Conservation (phyloP, 2,329 filamentous ascomycete genomes). For the Neophaeococcomyces aloes region DNA sequence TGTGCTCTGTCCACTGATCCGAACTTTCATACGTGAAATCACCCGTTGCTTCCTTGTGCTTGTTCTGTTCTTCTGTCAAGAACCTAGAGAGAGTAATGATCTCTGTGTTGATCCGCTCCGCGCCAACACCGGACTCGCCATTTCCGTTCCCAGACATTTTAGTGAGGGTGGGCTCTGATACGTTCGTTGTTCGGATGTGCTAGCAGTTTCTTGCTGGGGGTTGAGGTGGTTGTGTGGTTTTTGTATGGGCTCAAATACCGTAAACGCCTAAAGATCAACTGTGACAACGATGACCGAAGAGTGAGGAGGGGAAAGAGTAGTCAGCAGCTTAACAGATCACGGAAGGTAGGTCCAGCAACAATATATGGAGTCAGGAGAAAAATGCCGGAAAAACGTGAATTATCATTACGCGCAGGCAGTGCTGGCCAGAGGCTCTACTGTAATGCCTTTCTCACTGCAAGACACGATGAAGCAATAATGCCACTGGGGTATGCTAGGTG, state of each 20-base stretch:
- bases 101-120: slow-evolving; percentile 84
- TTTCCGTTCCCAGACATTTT: slow-evolving; percentile 25
- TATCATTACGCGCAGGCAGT: neutral
- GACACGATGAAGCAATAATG: neutral
- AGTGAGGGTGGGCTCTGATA: neutral
- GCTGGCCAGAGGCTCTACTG: neutral
- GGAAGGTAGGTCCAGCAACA: no score
- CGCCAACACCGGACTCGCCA: slow-evolving; percentile 43
- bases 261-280: no score
- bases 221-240: no score
- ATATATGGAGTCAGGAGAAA: no score
- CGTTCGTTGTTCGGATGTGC: neutral
- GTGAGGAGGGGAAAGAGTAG: no score
- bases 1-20: neutral
- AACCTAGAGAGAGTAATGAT: slow-evolving; percentile 93
- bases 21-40: slow-evolving; percentile 74
- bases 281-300: no score
- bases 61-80: slow-evolving; percentile 89
- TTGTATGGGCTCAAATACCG: no score
- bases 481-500: neutral
- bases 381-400: neutral
- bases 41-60: slow-evolving; percentile 88
- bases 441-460: neutral
- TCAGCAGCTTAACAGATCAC: no score
- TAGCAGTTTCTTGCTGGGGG: neutral